Evolutionary conservation across 1,139 yeast genomes (phyloP), one percentile per base, ranked within the genome.

Genomic region (Scheffersomyces illinoinensis): DNA sequence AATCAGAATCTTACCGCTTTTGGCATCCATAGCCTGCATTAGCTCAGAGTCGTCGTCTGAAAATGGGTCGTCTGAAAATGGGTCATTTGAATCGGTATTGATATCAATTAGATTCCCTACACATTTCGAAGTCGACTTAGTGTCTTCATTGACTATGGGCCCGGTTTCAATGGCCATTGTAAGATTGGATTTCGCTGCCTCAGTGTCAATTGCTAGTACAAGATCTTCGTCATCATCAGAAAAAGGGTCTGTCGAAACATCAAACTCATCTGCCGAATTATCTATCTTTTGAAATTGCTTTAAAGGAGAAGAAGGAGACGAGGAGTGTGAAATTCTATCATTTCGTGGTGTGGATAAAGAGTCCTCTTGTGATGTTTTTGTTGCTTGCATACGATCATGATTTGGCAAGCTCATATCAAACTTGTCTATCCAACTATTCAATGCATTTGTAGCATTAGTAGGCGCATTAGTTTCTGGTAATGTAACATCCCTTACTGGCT

Each of bases 171-270:
- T 33, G 17, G 43, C 43, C 33, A 24, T 24, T 8, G 33, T 8
- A 33, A 33, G 3, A 8, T 12, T 33, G 17, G 43, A 33, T 33
- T 33, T 33, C 5, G 43, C 43, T 33, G 57, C 52, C 12, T 52
- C 50, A 1, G 24, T 19, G 14, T 62, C 61, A 33, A 67, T 56
- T 0, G 66, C 64, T 3, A 68, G 66, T 12, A 70, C 54, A 24
- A 70, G 56, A 21, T 69, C 75, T 10, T 71, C 73, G 53, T 75
- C 78, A 55, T 78, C 81, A 59, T 76, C 80, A 21, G 78, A 75
- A 58, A 76, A 76, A 1, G 77, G 76, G 59, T 76, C 78, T 5
- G 69, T 73, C 5, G 61, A 59, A 17, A 56, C 69, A 54, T 65
- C 65, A 56, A 66, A 65, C 47, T 65, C 64, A 7, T 19, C 57